These are phyloP conservation scores for Rosellinia necatrix DNA, from an alignment of 2,329 filamentous ascomycete genomes.

Conservation along the genomic window DNA sequence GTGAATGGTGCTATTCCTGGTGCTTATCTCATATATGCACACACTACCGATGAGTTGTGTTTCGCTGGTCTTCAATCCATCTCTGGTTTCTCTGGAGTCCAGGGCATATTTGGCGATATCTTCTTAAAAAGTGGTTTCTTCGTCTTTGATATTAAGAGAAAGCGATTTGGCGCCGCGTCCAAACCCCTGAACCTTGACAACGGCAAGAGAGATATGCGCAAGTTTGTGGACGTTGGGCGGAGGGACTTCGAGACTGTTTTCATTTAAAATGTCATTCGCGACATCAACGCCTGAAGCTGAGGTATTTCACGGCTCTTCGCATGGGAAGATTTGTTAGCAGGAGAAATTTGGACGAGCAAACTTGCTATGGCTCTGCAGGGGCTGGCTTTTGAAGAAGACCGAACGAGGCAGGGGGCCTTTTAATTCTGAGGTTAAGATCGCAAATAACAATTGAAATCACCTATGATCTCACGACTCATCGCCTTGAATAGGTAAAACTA, in stretches of 20 bases:
- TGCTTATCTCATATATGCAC: conserved; percentile 59
- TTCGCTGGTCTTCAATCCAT: conserved; percentile 76
- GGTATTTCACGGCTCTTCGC: not conserved
- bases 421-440: too few species aligned
- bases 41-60: conserved; percentile 60
- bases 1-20: conserved; percentile 60
- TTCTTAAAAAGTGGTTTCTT: conserved; percentile 80
- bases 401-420: too few species aligned
- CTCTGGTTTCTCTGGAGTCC: conserved; percentile 51
- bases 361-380: too few species aligned
- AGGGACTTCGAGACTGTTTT: conserved; percentile 6
- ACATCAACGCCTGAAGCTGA: not conserved
- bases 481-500: too few species aligned
- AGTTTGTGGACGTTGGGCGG: not conserved
- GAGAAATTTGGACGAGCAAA: not conserved
- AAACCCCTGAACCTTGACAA: conserved; percentile 44
- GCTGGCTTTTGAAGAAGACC: too few species aligned
- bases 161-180: conserved; percentile 51
- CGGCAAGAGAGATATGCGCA: conserved; percentile 18
- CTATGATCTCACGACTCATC: too few species aligned
- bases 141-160: conserved; percentile 65
- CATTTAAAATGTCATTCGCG: conserved; percentile 8
- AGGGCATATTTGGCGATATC: conserved; percentile 75
- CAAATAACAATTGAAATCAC: too few species aligned
- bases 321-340: not conserved